These are phyloP conservation scores for Vaccinium myrtillus DNA, from an alignment of 148 eudicot species.

Conservation along the genomic window DNA sequence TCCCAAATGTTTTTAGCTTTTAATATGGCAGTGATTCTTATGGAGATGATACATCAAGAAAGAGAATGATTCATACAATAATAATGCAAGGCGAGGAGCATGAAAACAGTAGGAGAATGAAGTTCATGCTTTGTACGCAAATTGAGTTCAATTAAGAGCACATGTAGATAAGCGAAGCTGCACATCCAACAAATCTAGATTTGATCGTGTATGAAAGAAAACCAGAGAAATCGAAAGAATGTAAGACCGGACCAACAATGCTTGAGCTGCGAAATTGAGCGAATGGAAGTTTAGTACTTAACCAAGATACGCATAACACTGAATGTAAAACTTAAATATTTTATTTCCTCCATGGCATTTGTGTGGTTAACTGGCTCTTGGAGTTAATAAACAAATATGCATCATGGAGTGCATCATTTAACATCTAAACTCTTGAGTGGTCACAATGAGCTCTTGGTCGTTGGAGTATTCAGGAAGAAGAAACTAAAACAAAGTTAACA, in stretches of 20 bases:
- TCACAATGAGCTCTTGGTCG: neutral
- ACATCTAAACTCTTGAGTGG: neutral
- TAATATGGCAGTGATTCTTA: neutral
- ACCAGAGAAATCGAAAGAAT: neutral
- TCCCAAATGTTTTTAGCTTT: neutral
- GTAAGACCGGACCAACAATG: neutral
- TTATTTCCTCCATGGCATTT: neutral
- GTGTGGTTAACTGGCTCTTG: neutral
- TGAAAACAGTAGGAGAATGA: neutral
- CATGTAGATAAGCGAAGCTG: neutral
- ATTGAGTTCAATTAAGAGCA: neutral
- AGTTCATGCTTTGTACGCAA: neutral
- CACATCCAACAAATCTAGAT: neutral
- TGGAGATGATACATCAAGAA: constrained; percentile 1
- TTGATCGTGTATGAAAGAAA: neutral
- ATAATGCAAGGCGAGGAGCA: neutral
- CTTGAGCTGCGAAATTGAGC: neutral
- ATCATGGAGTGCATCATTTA: neutral
- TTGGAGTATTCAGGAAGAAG: neutral
- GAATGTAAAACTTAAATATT: neutral
- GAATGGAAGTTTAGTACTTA: neutral
- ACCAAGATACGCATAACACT: neutral
- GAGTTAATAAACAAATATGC: neutral
- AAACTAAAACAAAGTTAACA: neutral
- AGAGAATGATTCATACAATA: neutral